A percentile compares a stretch with the other conserved stretches of the same genome.
Conservation (phyloP, 495 filamentous ascomycete species). For the Cryomyces minteri region DNA sequence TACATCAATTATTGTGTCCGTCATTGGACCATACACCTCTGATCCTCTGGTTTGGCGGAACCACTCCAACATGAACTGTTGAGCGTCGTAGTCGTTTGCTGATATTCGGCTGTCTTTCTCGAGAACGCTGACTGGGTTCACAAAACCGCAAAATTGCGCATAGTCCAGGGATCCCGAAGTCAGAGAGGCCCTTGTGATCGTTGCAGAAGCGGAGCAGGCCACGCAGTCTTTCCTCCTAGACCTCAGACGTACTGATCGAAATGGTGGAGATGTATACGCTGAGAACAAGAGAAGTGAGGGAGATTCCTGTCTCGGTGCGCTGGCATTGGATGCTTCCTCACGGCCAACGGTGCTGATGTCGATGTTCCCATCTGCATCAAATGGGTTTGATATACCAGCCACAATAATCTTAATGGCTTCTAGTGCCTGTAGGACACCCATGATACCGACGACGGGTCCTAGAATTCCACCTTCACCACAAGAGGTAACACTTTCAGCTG, state of each 20-base stretch:
- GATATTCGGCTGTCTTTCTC: conserved; percentile 42
- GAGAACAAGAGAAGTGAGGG: conserved; percentile 56
- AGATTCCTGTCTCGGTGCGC: conserved; percentile 3
- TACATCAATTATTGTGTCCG: conserved; percentile 58
- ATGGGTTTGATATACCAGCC: conserved; percentile 12
- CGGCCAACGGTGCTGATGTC: background rate
- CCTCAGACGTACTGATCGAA: conserved; percentile 56
- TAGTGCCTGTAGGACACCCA: conserved; percentile 83
- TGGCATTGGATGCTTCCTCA: background rate
- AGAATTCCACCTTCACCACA: conserved; percentile 88
- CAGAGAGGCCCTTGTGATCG: conserved; percentile 42
- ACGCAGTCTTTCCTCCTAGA: conserved; percentile 47
- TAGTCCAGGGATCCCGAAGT: conserved; percentile 52
- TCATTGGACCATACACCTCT: conserved; percentile 1
- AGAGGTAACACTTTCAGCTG: conserved; percentile 52
- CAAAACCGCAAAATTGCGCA: conserved; percentile 54
- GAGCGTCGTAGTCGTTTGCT: conserved; percentile 26
- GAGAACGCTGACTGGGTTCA: conserved; percentile 30
- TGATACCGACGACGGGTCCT: conserved; percentile 80
- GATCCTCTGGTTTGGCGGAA: conserved; percentile 10
- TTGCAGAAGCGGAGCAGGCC: conserved; percentile 46
- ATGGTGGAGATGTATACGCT: conserved; percentile 43
- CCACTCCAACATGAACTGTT: background rate
- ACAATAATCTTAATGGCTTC: conserved; percentile 74
- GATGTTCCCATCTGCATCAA: background rate